A percentile compares a stretch with the other conserved stretches of the same genome.
phyloP scores from a whole-genome alignment of 805 yeast species.

The Suhomyces vadensis region DNA sequence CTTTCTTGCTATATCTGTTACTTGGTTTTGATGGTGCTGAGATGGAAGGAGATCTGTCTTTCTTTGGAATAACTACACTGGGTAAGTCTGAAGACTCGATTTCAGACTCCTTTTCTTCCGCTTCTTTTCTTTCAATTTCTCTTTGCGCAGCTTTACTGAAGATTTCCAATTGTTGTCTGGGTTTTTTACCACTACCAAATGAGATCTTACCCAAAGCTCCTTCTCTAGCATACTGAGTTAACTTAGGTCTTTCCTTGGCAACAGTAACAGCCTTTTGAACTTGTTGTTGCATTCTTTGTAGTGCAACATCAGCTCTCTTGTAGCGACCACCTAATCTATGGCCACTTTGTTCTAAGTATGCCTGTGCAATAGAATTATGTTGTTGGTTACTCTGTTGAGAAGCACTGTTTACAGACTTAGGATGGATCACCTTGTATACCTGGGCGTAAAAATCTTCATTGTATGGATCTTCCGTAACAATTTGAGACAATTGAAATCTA shows the following conservation, averaged over 20 bases:
- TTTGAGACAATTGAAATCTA: conserved; percentile 89
- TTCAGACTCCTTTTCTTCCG: conserved; percentile 18
- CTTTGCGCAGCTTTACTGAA: conserved; percentile 53
- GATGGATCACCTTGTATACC: conserved; percentile 68
- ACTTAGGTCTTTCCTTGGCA: conserved; percentile 83
- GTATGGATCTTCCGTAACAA: conserved; percentile 95
- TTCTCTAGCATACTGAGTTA: conserved; percentile 64
- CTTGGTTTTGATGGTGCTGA: conserved; percentile 33
- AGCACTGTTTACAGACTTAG: conserved; percentile 53
- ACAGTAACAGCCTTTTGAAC: conserved; percentile 94
- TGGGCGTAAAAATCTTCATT: conserved; percentile 96
- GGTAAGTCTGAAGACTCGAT: conserved; percentile 12
- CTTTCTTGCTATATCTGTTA: conserved; percentile 41
- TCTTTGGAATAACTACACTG: conserved; percentile 16
- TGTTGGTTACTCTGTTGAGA: conserved; percentile 54
- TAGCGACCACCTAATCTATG: conserved; percentile 85
- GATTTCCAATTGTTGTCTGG: conserved; percentile 80
- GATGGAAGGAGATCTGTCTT: conserved; percentile 30
- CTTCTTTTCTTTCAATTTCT: conserved; percentile 37
- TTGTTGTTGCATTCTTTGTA: conserved; percentile 97
- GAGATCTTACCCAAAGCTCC: conserved; percentile 91
- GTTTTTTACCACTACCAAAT: conserved; percentile 76
- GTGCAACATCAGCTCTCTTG: conserved; percentile 83
- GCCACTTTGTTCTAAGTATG: conserved; percentile 87
- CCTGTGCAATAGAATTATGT: conserved; percentile 84